Evolutionary conservation across 345 rosid species (phyloP).

Genomic region (Rhodamnia rubescens): DNA sequence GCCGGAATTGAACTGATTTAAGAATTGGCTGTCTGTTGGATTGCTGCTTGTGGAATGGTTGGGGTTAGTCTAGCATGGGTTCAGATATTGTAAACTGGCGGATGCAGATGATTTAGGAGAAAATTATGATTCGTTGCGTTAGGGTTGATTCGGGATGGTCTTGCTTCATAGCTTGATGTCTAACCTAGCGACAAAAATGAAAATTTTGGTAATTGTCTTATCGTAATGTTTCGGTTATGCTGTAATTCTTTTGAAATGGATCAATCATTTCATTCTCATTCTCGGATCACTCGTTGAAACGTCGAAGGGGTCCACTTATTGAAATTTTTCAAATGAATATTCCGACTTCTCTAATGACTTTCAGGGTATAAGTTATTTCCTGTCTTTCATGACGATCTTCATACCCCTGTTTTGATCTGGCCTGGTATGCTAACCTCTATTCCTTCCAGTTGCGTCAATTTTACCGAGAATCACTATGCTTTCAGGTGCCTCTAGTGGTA

Average conservation of each 20-base stretch:
- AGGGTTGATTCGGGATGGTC: background rate
- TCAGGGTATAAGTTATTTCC: too few relatives aligned
- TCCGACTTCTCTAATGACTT: background rate
- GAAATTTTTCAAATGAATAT: background rate
- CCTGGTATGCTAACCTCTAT: background rate
- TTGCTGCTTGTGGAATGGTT: background rate
- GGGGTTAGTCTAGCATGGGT: background rate
- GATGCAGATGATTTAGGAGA: background rate
- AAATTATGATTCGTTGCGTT: background rate
- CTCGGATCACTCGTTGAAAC: background rate
- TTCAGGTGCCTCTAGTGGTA: conserved; percentile 34
- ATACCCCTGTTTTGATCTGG: background rate
- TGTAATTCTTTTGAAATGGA: background rate
- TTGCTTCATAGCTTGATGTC: background rate
- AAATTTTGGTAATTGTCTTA: too few relatives aligned
- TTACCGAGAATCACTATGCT: background rate
- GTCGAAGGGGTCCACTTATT: background rate
- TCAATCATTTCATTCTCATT: background rate
- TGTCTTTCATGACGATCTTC: background rate
- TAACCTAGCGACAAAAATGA: background rate
- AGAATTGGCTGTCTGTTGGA: background rate
- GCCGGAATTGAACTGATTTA: background rate
- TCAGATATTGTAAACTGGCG: background rate
- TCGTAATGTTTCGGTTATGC: background rate
- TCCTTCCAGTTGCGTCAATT: background rate